Evolutionary conservation across 2,329 filamentous ascomycete species (phyloP), one percentile per base, ranked within the genome.

Genomic region (Aureobasidium vineae): DNA sequence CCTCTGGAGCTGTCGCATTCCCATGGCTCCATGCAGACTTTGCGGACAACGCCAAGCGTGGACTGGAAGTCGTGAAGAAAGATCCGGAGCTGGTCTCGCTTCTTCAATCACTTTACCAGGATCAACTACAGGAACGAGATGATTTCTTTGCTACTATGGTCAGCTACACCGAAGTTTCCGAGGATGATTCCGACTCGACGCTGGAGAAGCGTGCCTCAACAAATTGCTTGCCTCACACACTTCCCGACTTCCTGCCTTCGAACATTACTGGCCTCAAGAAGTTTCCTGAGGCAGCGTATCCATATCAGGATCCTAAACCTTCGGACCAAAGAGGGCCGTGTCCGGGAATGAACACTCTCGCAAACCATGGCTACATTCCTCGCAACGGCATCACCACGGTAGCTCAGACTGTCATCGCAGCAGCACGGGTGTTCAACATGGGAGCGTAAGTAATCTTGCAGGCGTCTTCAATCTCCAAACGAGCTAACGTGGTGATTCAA

Each of bases 341-440:
- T 8, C 63, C 63, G n/a, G 71, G 69, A 36, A 56, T 72, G 50
- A 72, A 72, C 53, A 69, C 70, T 13, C 64, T 70, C 11, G 71
- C 72, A 23, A 73, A 73, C 60, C 71, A 73, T 57, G 71, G 70
- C 47, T 73, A 71, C 65, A 68, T 74, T 36, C 63, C 66, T 19
- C 69, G 68, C 50, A 68, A 69, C 28, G 69, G 69, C 21, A 56
- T 65, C 31, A 31, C 41, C 3, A 65, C 63, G 7, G 40, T 65
- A 26, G 63, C 63, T 10, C 49, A 65, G 28, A 56, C 63, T 2
- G 38, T 56, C 11, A 21, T 64, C 21, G 60, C 60, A 23, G 60
- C 60, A 23, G 60, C 60, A n/a, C 60, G 49, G n/a, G 36, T 70
- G 70, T 64, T 64, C 60, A 64, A 64, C 33, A 64, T 64, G 60